A percentile compares a stretch with the other conserved stretches of the same genome.
These are phyloP conservation scores for Quercus gilva DNA, from an alignment of 306 rosid genomes.

Conservation along the genomic window DNA sequence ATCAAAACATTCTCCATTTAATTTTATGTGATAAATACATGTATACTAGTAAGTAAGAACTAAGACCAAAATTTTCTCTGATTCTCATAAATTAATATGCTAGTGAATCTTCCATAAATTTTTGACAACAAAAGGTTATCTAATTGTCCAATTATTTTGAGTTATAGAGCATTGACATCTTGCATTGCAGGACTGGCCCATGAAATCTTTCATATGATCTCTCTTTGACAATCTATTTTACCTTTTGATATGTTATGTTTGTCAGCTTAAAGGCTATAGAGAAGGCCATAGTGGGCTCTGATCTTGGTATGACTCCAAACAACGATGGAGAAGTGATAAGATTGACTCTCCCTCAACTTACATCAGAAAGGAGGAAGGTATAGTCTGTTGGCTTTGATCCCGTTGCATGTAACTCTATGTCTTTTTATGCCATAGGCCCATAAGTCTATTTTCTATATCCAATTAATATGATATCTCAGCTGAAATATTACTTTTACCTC, in stretches of 20 bases:
- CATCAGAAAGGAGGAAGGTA: conserved; percentile 96
- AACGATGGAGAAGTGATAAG: conserved; percentile 91
- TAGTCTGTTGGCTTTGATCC: conserved; percentile 22
- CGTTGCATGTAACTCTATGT: background rate
- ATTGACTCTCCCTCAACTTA: conserved; percentile 76
- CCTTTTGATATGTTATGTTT: conserved; percentile 16
- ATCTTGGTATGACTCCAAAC: conserved; percentile 92
- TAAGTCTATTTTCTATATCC: background rate
- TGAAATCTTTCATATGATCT: background rate
- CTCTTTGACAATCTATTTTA: conserved; percentile 18
- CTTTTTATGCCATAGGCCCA: background rate
- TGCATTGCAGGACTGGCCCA: conserved; percentile 11
- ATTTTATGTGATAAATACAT: background rate
- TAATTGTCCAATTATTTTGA: background rate
- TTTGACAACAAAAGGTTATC: background rate
- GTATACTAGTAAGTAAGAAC: background rate
- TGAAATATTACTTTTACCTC: background rate
- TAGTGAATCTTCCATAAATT: background rate
- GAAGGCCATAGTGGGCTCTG: conserved; percentile 89
- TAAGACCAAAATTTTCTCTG: background rate
- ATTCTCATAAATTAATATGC: background rate
- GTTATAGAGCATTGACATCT: background rate
- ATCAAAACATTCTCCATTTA: conserved; percentile 14
- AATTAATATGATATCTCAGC: background rate
- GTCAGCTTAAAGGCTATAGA: conserved; percentile 89